Evolutionary conservation across 202 grass and related monocot genomes (phyloP).

Genomic region (Brachypodium distachyon): DNA sequence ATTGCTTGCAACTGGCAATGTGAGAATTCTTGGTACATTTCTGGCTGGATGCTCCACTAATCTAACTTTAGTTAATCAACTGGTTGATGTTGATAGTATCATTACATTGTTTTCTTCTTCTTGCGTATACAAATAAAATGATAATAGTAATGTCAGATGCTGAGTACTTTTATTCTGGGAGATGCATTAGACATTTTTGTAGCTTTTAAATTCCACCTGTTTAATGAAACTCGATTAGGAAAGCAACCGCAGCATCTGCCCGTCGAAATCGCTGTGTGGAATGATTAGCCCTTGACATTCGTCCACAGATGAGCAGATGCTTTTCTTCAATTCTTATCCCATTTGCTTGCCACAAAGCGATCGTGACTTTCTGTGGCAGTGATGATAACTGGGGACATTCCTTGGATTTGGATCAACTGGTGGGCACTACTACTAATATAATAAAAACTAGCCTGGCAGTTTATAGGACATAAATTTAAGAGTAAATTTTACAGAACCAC

Average conservation of each 20-base stretch:
- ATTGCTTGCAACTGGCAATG: neutral
- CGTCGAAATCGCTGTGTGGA: neutral
- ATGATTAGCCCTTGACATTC: constrained; percentile 5
- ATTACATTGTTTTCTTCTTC: neutral
- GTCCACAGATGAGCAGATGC: neutral
- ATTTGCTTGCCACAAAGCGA: constrained; percentile 10
- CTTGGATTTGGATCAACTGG: neutral
- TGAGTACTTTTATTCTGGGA: neutral
- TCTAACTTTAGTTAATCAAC: too few relatives aligned
- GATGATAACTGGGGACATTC: constrained; percentile 7
- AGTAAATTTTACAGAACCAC: too few relatives aligned
- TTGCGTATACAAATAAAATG: neutral
- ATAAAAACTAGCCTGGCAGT: neutral
- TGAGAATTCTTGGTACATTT: constrained; percentile 19
- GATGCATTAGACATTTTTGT: neutral
- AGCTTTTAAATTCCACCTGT: neutral
- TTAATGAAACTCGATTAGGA: neutral
- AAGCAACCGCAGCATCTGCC: constrained; percentile 20
- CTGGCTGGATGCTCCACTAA: neutral
- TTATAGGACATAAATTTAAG: neutral
- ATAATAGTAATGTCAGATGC: neutral
- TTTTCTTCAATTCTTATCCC: neutral
- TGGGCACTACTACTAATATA: neutral
- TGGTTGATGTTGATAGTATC: neutral
- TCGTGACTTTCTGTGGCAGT: constrained; percentile 4